Percentiles rank a stretch among this genome's conserved stretches.
Evolutionary conservation across 2,329 filamentous ascomycete species (phyloP).

Genomic region (Diplodia scrobiculata): DNA sequence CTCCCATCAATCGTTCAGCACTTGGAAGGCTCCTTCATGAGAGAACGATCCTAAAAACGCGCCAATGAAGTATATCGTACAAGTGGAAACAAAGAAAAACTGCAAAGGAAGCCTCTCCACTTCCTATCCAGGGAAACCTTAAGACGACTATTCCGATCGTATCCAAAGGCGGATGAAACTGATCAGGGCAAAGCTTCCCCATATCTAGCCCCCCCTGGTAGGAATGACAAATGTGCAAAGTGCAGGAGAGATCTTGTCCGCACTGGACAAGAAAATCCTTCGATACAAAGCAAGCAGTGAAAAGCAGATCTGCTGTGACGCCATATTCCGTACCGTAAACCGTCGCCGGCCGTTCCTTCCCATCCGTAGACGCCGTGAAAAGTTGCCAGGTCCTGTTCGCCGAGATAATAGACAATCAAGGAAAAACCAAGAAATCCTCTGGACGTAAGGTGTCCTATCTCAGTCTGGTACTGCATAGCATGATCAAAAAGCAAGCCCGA

Average conservation of each 20-base stretch:
- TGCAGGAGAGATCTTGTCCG: background rate
- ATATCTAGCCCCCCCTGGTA: background rate
- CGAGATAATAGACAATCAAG: background rate
- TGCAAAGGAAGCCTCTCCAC: background rate
- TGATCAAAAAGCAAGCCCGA: background rate
- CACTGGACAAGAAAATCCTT: background rate
- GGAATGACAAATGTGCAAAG: background rate
- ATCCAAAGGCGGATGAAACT: background rate
- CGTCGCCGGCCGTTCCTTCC: background rate
- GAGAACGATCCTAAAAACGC: background rate
- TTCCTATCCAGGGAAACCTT: background rate
- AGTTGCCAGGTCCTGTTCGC: background rate
- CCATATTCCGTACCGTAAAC: background rate
- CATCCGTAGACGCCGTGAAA: conserved; percentile 1
- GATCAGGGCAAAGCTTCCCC: background rate
- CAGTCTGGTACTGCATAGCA: conserved; percentile 9
- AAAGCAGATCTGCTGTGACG: conserved; percentile 3
- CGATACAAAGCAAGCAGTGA: background rate
- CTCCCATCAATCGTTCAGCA: background rate
- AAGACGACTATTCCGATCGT: background rate
- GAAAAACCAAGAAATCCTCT: conserved; percentile 2
- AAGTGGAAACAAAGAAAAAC: background rate
- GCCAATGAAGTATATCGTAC: conserved; percentile 1
- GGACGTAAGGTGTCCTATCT: background rate
- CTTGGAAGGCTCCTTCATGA: background rate